Base-by-base conservation (phyloP, 1,284 basidiomycete species). In the Psilocybe mexicana region DNA sequence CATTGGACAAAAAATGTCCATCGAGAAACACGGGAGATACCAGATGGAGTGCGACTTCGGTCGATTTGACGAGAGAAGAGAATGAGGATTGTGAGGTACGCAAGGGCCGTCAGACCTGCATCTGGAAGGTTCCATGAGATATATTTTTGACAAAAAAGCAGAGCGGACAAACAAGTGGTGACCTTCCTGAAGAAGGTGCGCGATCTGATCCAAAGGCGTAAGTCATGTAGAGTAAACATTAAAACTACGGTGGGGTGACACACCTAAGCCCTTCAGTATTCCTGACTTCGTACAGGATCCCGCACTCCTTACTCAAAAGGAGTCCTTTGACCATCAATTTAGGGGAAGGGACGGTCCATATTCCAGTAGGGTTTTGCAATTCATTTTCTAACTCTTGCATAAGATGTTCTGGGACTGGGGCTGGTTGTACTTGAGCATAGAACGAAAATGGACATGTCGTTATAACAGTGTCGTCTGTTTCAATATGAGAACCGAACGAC, bases 1-100 rank as follows among this genome's bases (percentile, higher is more conserved):
- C 87, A 82, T 70, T 94, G 91, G 11, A 86, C 76, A 26, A 93
- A 76, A 67, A 95, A 92, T 0, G 87, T 83, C 86, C 91, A 93
- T 2, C 90, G 77, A 2, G 92, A 94, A 18, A 94, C 81, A 42
- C 90, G 85, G 11, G 88, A 85, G 24, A 94, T 78, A 2, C 87
- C 86, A 1, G 88, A 85, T 0, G 92, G 90, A 2, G 89, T 93
- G n/a, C 88, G 84, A 63, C 88, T 90, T 28, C 75, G 76, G 58
- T 87, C 83, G 66, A 86, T 85, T 72, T 95, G 92, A 12, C 88
- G 83, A 28, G 87, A 82, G 40, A 92, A 82, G 3, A 94, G 74
- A 3, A 83, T 69, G 4, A 95, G 77, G 38, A 94, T 76, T 23
- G 76, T 64, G 11, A 94, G 76, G 68, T 94, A 92, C 14, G 83